Conservation (phyloP, 305 asterid species). For the Fraxinus baroniana region DNA sequence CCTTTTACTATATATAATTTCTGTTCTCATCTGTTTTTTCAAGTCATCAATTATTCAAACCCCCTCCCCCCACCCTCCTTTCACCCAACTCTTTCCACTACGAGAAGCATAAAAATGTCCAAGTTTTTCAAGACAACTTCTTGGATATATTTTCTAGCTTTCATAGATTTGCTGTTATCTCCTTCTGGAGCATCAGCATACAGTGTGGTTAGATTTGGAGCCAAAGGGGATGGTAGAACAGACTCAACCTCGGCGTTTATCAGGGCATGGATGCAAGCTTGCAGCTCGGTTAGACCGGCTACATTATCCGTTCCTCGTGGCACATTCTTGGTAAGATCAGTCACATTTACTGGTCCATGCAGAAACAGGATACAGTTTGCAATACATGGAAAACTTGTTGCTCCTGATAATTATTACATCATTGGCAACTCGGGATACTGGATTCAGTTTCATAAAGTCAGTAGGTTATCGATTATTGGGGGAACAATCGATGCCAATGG, state of each 20-base stretch:
- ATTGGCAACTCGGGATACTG: constrained; percentile 52
- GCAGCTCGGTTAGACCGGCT: constrained; percentile 46
- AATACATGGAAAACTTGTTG: constrained; percentile 53
- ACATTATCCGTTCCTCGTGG: constrained; percentile 61
- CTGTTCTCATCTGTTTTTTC: too few species aligned
- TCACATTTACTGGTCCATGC: constrained; percentile 64
- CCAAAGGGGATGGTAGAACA: constrained; percentile 62
- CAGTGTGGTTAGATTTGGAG: constrained; percentile 60
- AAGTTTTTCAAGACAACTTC: constrained; percentile 3
- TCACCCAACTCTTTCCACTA: too few species aligned
- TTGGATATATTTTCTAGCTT: constrained; percentile 11
- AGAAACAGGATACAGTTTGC: constrained; percentile 44
- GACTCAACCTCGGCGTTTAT: constrained; percentile 61
- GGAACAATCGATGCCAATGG: constrained; percentile 71
- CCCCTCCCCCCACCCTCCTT: too few species aligned
- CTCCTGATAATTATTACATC: constrained; percentile 44
- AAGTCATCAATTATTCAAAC: too few species aligned
- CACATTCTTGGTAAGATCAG: constrained; percentile 37
- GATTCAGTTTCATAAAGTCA: constrained; percentile 63
- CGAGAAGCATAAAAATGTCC: constrained; percentile 22
- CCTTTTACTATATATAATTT: too few species aligned
- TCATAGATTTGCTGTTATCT: not conserved
- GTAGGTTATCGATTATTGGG: constrained; percentile 46
- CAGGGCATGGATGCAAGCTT: constrained; percentile 67
- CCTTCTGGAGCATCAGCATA: constrained; percentile 23